Percentiles rank a stretch among this genome's conserved stretches.
Evolutionary conservation across 805 yeast genomes (phyloP).

Genomic region (Cyberlindnera japonica): DNA sequence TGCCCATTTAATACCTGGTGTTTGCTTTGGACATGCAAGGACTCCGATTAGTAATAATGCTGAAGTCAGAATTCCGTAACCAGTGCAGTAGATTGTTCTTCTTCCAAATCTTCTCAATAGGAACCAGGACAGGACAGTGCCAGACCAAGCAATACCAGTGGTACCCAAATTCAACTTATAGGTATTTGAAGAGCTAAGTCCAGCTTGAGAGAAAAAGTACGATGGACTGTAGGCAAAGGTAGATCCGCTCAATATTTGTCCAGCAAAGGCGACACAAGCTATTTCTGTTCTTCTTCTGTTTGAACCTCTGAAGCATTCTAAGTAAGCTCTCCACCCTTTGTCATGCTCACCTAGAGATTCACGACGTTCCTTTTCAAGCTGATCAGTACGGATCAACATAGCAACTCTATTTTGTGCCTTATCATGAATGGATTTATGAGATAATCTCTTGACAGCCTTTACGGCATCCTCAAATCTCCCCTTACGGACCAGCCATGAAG

Average conservation of each 20-base stretch:
- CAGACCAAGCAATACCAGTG: constrained; percentile 40
- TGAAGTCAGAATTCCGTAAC: constrained; percentile 15
- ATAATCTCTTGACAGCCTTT: constrained; percentile 27
- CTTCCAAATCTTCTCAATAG: constrained; percentile 31
- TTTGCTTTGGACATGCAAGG: constrained; percentile 20
- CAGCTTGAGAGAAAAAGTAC: constrained; percentile 47
- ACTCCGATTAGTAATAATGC: constrained; percentile 29
- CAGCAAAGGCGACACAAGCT: constrained; percentile 37
- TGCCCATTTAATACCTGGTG: constrained; percentile 21
- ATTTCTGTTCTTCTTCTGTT: constrained; percentile 43
- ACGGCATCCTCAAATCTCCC: constrained; percentile 35
- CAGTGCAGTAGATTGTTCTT: constrained; percentile 28
- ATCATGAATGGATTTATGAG: constrained; percentile 17
- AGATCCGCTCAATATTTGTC: constrained; percentile 46
- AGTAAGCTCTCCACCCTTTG: constrained; percentile 30
- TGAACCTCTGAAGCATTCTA: constrained; percentile 42
- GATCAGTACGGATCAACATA: constrained; percentile 32
- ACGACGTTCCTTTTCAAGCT: no score
- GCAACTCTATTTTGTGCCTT: constrained; percentile 26
- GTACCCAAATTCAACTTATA: no score
- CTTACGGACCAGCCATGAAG: constrained; percentile 42
- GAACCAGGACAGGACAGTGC: constrained; percentile 33
- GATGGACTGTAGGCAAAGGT: constrained; percentile 44
- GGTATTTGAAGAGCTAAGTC: constrained; percentile 37
- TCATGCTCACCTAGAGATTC: constrained; percentile 31